Conservation (phyloP, 2,329 filamentous ascomycete species). For the Exophiala mesophila region DNA sequence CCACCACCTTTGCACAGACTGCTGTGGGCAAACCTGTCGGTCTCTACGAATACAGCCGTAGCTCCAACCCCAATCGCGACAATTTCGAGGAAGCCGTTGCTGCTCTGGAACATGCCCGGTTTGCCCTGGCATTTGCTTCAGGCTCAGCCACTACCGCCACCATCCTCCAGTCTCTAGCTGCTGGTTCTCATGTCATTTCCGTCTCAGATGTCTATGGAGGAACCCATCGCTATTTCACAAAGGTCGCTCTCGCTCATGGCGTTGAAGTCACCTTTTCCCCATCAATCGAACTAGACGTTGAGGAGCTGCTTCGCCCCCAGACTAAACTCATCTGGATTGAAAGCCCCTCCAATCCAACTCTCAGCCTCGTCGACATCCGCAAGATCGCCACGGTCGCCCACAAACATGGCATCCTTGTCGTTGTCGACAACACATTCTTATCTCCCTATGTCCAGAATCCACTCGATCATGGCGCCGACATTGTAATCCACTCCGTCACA, state of each 20-base stretch:
- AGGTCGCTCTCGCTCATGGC: conserved; percentile 90
- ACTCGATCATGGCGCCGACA: conserved; percentile 88
- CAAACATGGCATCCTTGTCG: conserved; percentile 81
- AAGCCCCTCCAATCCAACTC: conserved; percentile 87
- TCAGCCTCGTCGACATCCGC: conserved; percentile 87
- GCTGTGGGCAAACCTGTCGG: conserved; percentile 83
- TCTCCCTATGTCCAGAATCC: conserved; percentile 96
- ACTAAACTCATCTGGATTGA: conserved; percentile 98
- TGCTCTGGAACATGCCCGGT: conserved; percentile 83
- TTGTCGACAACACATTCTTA: conserved; percentile 99
- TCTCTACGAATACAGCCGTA: conserved; percentile 86
- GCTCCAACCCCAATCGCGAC: conserved; percentile 87
- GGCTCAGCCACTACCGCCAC: conserved; percentile 90
- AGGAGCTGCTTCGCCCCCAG: conserved; percentile 71
- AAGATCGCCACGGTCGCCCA: conserved; percentile 80
- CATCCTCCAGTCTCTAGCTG: conserved; percentile 85
- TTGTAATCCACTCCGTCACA: conserved; percentile 93
- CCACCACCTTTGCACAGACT: conserved; percentile 92
- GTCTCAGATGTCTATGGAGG: conserved; percentile 97
- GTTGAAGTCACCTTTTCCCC: conserved; percentile 93
- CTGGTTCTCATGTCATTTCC: conserved; percentile 89
- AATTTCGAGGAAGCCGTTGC: conserved; percentile 93
- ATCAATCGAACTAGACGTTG: conserved; percentile 82
- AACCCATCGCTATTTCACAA: conserved; percentile 97
- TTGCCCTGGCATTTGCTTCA: conserved; percentile 90